phyloP scores from a whole-genome alignment of 2,329 filamentous ascomycete species.

The Epicoccum nigrum region DNA sequence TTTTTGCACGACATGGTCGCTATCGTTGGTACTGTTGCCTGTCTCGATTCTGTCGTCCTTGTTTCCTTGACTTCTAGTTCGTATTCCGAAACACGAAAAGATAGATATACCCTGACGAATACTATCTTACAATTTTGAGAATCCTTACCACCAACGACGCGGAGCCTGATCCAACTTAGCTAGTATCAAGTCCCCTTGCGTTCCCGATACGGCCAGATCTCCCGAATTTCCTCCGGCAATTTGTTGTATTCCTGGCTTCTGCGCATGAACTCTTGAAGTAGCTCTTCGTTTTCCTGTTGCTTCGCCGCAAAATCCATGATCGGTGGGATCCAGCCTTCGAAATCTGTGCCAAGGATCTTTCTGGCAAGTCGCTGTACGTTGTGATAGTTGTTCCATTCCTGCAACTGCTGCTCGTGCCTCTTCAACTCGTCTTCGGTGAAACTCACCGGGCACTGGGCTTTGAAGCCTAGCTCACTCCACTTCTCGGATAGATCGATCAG shows the following conservation, averaged over 20 bases:
- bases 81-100: too few relatives aligned
- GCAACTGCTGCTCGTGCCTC: conserved; percentile 36
- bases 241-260: conserved; percentile 21
- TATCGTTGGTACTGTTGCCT: too few relatives aligned
- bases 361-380: conserved; percentile 34
- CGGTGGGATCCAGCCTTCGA: conserved; percentile 46
- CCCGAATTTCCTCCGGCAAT: conserved; percentile 20
- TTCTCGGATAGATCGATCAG: conserved; percentile 40
- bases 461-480: conserved; percentile 36
- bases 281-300: conserved; percentile 31
- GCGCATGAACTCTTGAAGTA: conserved; percentile 25
- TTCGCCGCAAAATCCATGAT: conserved; percentile 32
- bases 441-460: conserved; percentile 33
- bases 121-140: too few relatives aligned
- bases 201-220: conserved; percentile 22
- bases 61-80: too few relatives aligned
- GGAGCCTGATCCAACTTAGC: too few relatives aligned
- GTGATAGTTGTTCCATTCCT: conserved; percentile 39
- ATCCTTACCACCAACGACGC: too few relatives aligned
- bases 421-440: conserved; percentile 38
- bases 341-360: conserved; percentile 41
- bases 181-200: too few relatives aligned
- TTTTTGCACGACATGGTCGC: too few relatives aligned
- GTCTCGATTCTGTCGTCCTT: too few relatives aligned
- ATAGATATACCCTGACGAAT: too few relatives aligned